Conservation (phyloP, 1,139 yeast species). For the Scheffersomyces parashehatae region DNA sequence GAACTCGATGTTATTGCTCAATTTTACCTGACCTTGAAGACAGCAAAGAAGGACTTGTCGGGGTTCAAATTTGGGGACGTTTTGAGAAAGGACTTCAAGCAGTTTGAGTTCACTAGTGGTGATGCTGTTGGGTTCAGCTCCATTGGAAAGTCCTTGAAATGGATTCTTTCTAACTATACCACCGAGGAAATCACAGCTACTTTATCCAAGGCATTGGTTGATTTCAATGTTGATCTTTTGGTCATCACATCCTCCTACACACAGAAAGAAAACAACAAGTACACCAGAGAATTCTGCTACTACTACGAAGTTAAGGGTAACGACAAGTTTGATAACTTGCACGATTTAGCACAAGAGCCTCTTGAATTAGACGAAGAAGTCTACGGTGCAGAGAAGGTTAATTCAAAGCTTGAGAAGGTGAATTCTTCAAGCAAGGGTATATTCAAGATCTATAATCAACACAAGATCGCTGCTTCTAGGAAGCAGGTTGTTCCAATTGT, state of each 20-base stretch:
- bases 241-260: conserved; percentile 66
- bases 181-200: conserved; percentile 39
- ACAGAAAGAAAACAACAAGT: conserved; percentile 37
- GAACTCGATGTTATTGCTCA: conserved; percentile 7
- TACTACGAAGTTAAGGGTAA: conserved; percentile 21
- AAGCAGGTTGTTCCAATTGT: conserved; percentile 81
- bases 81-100: conserved; percentile 81
- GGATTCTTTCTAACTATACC: conserved; percentile 43
- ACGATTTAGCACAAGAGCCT: conserved; percentile 19
- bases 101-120: conserved; percentile 50
- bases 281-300: conserved; percentile 59
- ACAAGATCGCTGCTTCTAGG: conserved; percentile 63
- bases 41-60: conserved; percentile 60
- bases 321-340: conserved; percentile 24
- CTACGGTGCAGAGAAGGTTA: conserved; percentile 9
- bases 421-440: conserved; percentile 1
- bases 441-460: conserved; percentile 49
- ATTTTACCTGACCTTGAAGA: conserved; percentile 44
- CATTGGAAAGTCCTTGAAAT: conserved; percentile 62
- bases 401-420: conserved; percentile 2
- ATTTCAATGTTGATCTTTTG: conserved; percentile 50
- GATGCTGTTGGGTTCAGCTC: conserved; percentile 72
- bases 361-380: conserved; percentile 14
- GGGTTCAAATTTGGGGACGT: conserved; percentile 63
- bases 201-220: conserved; percentile 34